Percentiles rank a stretch among this genome's conserved stretches.
Conservation (phyloP, 441 rosid genomes). For the Syzygium syzygioides region DNA sequence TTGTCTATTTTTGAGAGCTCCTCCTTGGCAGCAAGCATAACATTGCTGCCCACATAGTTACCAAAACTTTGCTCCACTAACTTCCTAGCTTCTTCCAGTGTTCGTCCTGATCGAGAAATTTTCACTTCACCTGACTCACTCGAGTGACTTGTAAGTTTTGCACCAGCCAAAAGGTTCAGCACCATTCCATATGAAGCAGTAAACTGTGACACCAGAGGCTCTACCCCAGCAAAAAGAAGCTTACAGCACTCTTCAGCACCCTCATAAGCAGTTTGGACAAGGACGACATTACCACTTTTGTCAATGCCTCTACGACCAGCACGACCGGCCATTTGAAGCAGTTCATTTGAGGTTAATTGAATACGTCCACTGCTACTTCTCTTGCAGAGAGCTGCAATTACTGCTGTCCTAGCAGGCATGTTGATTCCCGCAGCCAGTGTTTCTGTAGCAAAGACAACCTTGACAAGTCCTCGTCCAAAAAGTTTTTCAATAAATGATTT, state of each 20-base stretch:
- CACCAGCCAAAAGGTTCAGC: slow-evolving; percentile 81
- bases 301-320: slow-evolving; percentile 98
- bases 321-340: slow-evolving; percentile 97
- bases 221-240: slow-evolving; percentile 76
- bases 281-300: slow-evolving; percentile 74
- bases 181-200: slow-evolving; percentile 99
- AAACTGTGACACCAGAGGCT: slow-evolving; percentile 91
- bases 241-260: slow-evolving; percentile 94
- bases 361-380: slow-evolving; percentile 67
- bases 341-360: slow-evolving; percentile 74
- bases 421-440: slow-evolving; percentile 98
- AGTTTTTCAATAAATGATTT: slow-evolving; percentile 89
- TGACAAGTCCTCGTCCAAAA: slow-evolving; percentile 86
- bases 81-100: slow-evolving; percentile 88
- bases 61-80: slow-evolving; percentile 95
- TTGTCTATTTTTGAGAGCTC: slow-evolving; percentile 69
- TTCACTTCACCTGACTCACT: slow-evolving; percentile 43
- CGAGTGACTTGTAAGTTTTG: slow-evolving; percentile 56
- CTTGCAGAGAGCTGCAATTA: slow-evolving; percentile 72
- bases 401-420: slow-evolving; percentile 98
- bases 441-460: slow-evolving; percentile 95
- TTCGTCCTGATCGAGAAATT: slow-evolving; percentile 60
- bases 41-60: slow-evolving; percentile 90
- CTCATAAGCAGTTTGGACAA: slow-evolving; percentile 78
- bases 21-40: slow-evolving; percentile 85